Conservation (phyloP, 1,139 yeast genomes). For the Geotrichum klebahnii region DNA sequence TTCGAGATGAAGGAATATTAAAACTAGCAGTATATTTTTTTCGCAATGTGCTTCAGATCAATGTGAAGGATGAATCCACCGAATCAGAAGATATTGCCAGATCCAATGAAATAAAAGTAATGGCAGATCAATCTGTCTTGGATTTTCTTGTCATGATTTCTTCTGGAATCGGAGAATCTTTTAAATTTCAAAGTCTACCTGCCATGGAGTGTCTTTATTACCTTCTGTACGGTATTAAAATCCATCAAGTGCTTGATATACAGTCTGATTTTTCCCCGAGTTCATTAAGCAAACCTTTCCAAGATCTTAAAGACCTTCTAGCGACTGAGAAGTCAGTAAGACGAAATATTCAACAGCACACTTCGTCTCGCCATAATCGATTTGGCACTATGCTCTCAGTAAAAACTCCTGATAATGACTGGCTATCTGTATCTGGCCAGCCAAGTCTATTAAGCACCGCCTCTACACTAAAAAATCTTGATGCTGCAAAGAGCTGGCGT, state of each 20-base stretch:
- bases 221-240: slow-evolving; percentile 43
- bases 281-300: slow-evolving; percentile 11
- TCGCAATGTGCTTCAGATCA: slow-evolving; percentile 71
- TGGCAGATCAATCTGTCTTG: slow-evolving; percentile 65
- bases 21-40: slow-evolving; percentile 69
- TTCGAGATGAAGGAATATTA: slow-evolving; percentile 68
- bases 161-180: slow-evolving; percentile 59
- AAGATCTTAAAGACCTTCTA: slow-evolving; percentile 50
- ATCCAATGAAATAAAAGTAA: slow-evolving; percentile 54
- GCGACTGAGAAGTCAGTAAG: slow-evolving; percentile 55
- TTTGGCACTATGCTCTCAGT: slow-evolving; percentile 84
- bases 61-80: slow-evolving; percentile 50
- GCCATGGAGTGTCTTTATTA: slow-evolving; percentile 68
- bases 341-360: slow-evolving; percentile 37
- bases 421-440: slow-evolving; percentile 74
- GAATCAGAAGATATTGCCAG: slow-evolving; percentile 62
- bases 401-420: slow-evolving; percentile 52
- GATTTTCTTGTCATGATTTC: slow-evolving; percentile 65
- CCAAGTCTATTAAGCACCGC: slow-evolving; percentile 53
- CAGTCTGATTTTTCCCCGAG: slow-evolving; percentile 14
- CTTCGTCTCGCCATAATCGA: slow-evolving; percentile 75
- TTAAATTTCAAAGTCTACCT: slow-evolving; percentile 60
- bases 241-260: slow-evolving; percentile 18
- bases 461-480: slow-evolving; percentile 55
- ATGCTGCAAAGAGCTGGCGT: slow-evolving; percentile 64